phyloP scores from a whole-genome alignment of 2,329 filamentous ascomycete species.

The Claviceps maximensis region DNA sequence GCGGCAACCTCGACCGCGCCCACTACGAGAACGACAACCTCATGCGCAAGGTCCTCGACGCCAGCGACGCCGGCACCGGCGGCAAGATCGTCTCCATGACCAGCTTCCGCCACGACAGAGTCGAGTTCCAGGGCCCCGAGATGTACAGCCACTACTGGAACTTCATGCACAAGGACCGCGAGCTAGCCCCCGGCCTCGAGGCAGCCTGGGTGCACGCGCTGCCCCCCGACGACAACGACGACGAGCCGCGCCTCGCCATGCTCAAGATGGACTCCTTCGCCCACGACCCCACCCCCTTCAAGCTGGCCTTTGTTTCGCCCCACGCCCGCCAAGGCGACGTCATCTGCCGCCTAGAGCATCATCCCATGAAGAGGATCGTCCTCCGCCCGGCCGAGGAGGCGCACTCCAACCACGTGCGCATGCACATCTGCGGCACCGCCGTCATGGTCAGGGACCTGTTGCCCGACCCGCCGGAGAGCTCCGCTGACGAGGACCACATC shows the following conservation, averaged over 20 bases:
- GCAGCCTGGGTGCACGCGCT: constrained; percentile 2
- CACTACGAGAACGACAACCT: constrained; percentile 6
- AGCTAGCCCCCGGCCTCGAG: constrained; percentile 1
- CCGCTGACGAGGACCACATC: background rate
- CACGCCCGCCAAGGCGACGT: constrained; percentile 6
- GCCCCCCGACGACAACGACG: background rate
- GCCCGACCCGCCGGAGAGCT: background rate
- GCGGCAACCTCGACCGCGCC: constrained; percentile 5
- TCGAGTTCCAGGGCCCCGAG: constrained; percentile 4
- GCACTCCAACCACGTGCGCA: constrained; percentile 4
- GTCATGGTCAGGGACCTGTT: constrained; percentile 5
- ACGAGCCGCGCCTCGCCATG: constrained; percentile 7
- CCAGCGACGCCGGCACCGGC: background rate
- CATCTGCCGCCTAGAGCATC: constrained; percentile 4
- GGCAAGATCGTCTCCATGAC: background rate
- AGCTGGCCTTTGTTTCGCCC: constrained; percentile 7
- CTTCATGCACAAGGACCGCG: constrained; percentile 3
- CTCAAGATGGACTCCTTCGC: background rate
- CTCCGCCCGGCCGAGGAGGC: constrained; percentile 4
- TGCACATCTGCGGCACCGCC: constrained; percentile 7
- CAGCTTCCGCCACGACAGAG: constrained; percentile 1
- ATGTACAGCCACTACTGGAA: constrained; percentile 4
- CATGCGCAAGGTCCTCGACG: constrained; percentile 5
- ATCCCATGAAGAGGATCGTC: constrained; percentile 7
- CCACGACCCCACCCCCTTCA: constrained; percentile 1